phyloP scores from a whole-genome alignment of 306 rosid genomes.

The Senna tora region DNA sequence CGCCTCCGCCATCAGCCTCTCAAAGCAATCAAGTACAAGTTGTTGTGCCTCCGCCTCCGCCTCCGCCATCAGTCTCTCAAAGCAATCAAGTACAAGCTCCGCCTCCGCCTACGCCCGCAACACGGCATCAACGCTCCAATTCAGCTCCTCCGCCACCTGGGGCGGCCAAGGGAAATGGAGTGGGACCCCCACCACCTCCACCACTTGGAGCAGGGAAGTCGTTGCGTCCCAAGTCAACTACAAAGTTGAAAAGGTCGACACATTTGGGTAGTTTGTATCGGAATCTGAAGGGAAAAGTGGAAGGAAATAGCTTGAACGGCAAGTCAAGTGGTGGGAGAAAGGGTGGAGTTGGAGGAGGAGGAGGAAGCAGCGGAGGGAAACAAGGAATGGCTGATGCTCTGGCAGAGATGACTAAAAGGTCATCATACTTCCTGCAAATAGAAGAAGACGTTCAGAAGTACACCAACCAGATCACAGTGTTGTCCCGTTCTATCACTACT shows the following conservation, averaged over 20 bases:
- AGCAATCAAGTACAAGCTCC: background rate
- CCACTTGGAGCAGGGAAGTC: conserved; percentile 41
- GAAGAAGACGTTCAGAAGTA: conserved; percentile 70
- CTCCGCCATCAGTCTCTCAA: no score
- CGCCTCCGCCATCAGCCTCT: conserved; percentile 39
- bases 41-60: conserved; percentile 14
- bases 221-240: conserved; percentile 51
- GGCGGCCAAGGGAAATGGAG: conserved; percentile 41
- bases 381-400: conserved; percentile 89
- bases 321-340: conserved; percentile 49
- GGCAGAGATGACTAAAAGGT: conserved; percentile 79
- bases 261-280: conserved; percentile 63
- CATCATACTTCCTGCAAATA: conserved; percentile 78
- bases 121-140: no score
- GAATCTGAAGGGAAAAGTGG: conserved; percentile 66
- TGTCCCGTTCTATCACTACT: no score
- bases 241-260: conserved; percentile 72
- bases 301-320: conserved; percentile 49
- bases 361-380: conserved; percentile 51
- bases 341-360: conserved; percentile 31
- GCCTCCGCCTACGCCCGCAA: conserved; percentile 21
- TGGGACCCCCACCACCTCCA: conserved; percentile 66
- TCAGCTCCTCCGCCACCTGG: conserved; percentile 24
- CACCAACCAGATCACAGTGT: conserved; percentile 51
- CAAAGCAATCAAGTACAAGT: conserved; percentile 2